Conservation (phyloP, 352 stramenopile genomes). For the Paralagenidium karlingii region DNA sequence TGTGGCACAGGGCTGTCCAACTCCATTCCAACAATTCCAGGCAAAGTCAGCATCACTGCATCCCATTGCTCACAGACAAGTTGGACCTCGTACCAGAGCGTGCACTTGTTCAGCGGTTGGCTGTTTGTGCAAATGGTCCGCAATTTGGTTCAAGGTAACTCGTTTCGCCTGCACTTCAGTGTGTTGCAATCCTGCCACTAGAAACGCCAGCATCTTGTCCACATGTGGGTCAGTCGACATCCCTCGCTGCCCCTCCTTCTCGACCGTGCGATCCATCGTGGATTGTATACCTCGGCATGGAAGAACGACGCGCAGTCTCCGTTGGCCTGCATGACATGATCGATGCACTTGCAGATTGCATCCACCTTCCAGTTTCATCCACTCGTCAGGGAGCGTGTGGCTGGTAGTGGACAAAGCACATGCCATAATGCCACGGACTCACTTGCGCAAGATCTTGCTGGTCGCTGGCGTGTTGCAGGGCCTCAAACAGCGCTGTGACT, state of each 20-base stretch:
- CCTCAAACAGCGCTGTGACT: constrained; percentile 47
- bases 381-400: not conserved
- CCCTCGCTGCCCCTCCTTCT: not conserved
- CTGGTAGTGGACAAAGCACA: not conserved
- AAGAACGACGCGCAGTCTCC: constrained; percentile 50
- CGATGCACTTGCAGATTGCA: constrained; percentile 54
- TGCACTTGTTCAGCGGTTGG: constrained; percentile 31
- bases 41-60: not conserved
- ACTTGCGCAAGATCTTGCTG: constrained; percentile 44
- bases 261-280: not conserved
- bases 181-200: constrained; percentile 53
- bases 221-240: not conserved
- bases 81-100: constrained; percentile 22
- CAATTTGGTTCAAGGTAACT: constrained; percentile 63
- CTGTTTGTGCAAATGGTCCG: constrained; percentile 38
- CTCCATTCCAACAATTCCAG: not conserved
- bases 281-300: constrained; percentile 22
- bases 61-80: not conserved
- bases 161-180: constrained; percentile 36
- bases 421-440: not conserved
- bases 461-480: constrained; percentile 70
- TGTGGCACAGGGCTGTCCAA: constrained; percentile 2
- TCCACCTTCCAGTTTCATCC: constrained; percentile 31
- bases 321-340: constrained; percentile 50
- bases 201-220: constrained; percentile 55